Base-by-base conservation (phyloP, 2,329 filamentous ascomycete genomes). In the Pyrenochaeta sp. region DNA sequence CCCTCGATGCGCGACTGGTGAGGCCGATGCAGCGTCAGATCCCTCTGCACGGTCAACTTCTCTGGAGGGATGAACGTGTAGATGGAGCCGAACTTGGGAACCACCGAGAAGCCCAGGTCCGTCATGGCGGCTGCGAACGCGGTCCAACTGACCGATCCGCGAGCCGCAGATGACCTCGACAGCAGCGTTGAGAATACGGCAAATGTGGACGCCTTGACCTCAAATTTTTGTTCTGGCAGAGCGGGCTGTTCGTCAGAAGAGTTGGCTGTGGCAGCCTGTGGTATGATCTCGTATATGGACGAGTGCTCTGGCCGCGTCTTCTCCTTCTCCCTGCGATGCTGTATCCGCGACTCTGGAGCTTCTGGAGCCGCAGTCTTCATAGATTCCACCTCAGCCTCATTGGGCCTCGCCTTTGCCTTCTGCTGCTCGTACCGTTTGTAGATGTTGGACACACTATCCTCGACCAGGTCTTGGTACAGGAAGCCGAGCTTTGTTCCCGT, bases 381-480 rank as follows among this genome's bases (percentile, higher is more conserved):
- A 5, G 71, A 62, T 1, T 70, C 32, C 32, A 9, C 10, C 49
- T 44, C 34, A 4, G 22, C 15, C 19, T 19, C 19, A 19, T 30
- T 30, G 5, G 28, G 28, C 28, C 28, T 36, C 28, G 64, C 65
- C 15, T 72, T 64, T 0, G 52, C 27, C 15, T 72, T 55, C 34
- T 37, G 30, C 30, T 58, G 9, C 15, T 71, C 55, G 13, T 72
- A 69, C 24, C 73, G 72, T 0, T 61, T 56, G 19, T 78, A 0
- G 10, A 84, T 58, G 5, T 73, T 66, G 1, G 60, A 37, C 0
- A 83, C 44, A 50, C 76, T 78, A 0, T 80, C 75, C 0, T 81
- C 70, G 2, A 83, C 64, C 6, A 81, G 50, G 44, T 82, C 78
- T 44, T 81, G 71, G 58, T 83, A 85, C 0, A 84, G 63, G 42